phyloP scores from a whole-genome alignment of 192 early-diverging fungal genomes.

The Coemansia sp. region DNA sequence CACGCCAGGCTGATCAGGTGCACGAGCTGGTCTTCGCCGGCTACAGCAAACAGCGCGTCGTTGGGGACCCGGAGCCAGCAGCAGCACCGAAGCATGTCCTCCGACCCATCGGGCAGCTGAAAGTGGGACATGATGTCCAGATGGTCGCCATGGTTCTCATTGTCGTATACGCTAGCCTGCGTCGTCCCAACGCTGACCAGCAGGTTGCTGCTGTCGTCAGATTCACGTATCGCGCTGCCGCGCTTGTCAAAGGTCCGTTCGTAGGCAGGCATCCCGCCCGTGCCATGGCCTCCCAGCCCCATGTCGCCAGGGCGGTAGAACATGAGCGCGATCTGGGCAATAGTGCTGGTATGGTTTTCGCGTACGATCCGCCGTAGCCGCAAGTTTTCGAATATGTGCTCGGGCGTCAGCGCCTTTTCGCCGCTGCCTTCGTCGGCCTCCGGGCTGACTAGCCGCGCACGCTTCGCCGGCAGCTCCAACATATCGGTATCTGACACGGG shows the following conservation, averaged over 20 bases:
- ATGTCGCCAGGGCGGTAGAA: conserved; percentile 53
- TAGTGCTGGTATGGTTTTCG: conserved; percentile 77
- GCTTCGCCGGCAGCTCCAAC: conserved; percentile 28
- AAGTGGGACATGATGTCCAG: conserved; percentile 93
- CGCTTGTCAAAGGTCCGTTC: conserved; percentile 62
- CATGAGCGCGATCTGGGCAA: conserved; percentile 71
- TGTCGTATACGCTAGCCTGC: conserved; percentile 84
- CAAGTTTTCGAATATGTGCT: conserved; percentile 65
- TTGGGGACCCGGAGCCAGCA: conserved; percentile 66
- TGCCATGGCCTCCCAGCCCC: conserved; percentile 26
- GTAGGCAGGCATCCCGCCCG: conserved; percentile 50
- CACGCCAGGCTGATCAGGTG: conserved; percentile 70
- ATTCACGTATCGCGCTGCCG: conserved; percentile 59
- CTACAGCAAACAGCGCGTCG: conserved; percentile 66
- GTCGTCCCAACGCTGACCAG: conserved; percentile 63
- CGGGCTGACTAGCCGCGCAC: conserved; percentile 29
- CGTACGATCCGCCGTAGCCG: conserved; percentile 80
- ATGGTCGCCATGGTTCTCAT: conserved; percentile 90
- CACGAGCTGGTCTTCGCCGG: conserved; percentile 56
- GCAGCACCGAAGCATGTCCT: conserved; percentile 53
- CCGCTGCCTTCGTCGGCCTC: background rate
- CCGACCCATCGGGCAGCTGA: conserved; percentile 34
- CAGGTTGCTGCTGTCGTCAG: conserved; percentile 65
- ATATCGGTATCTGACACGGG: background rate
- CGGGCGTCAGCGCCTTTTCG: conserved; percentile 41